Conservation (phyloP, 2,329 filamentous ascomycete species). For the Dissoconium aciculare region DNA sequence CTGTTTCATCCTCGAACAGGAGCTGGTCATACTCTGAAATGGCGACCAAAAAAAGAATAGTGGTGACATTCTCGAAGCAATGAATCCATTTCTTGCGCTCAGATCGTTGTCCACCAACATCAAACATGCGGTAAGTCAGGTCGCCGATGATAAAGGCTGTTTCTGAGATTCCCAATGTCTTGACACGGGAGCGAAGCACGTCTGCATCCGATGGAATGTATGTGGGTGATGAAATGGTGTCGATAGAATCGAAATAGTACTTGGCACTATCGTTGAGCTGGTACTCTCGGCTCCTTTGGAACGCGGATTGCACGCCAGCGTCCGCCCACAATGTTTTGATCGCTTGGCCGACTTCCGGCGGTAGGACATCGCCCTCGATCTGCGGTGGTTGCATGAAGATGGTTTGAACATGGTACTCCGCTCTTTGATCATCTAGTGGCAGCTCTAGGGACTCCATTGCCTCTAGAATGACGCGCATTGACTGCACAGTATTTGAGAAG, state of each 20-base stretch:
- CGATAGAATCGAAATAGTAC: slow-evolving; percentile 96
- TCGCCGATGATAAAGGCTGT: slow-evolving; percentile 93
- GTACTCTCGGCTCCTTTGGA: slow-evolving; percentile 90
- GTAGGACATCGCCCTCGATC: slow-evolving; percentile 86
- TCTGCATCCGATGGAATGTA: slow-evolving; percentile 95
- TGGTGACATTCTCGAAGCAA: slow-evolving; percentile 97
- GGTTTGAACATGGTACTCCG: slow-evolving; percentile 95
- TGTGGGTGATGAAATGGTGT: slow-evolving; percentile 76
- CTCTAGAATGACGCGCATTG: slow-evolving; percentile 55
- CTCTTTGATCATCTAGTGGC: slow-evolving; percentile 76
- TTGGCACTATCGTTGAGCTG: slow-evolving; percentile 90
- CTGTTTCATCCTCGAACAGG: slow-evolving; percentile 80
- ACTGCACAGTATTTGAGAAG: slow-evolving; percentile 56
- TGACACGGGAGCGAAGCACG: slow-evolving; percentile 86
- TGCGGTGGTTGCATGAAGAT: slow-evolving; percentile 98
- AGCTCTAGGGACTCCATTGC: slow-evolving; percentile 58
- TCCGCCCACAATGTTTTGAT: slow-evolving; percentile 91
- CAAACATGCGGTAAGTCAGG: slow-evolving; percentile 92
- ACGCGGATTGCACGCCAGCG: slow-evolving; percentile 81
- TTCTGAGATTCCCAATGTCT: slow-evolving; percentile 94
- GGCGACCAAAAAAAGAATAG: slow-evolving; percentile 89
- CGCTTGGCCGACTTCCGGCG: slow-evolving; percentile 84
- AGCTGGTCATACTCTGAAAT: slow-evolving; percentile 96
- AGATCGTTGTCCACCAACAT: slow-evolving; percentile 91
- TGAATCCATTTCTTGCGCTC: slow-evolving; percentile 99